phyloP scores from a whole-genome alignment of 257 asterid genomes.

The Schizonepeta tenuifolia region DNA sequence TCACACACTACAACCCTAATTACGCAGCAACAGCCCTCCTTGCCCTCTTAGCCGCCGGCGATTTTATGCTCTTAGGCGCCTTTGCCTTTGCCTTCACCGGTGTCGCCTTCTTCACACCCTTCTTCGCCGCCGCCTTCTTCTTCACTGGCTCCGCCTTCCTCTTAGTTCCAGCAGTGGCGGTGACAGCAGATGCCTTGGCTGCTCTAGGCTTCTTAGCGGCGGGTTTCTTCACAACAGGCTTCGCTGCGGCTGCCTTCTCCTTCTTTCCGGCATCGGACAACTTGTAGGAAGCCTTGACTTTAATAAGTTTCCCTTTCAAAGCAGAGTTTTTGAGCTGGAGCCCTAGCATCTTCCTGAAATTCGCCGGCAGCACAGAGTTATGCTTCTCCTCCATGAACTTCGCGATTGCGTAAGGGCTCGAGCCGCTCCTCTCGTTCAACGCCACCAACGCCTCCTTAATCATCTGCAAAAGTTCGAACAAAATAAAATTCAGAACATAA shows the following conservation, averaged over 20 bases:
- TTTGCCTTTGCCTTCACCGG: conserved; percentile 49
- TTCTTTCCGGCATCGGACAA: conserved; percentile 50
- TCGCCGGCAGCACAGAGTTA: conserved; percentile 58
- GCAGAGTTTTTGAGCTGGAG: conserved; percentile 72
- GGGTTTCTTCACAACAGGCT: conserved; percentile 27
- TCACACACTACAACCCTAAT: neutral
- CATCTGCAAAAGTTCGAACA: conserved; percentile 48
- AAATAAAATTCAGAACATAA: neutral
- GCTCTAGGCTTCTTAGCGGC: conserved; percentile 16
- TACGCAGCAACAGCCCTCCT: conserved; percentile 44
- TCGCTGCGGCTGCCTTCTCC: conserved; percentile 13
- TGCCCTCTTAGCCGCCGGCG: conserved; percentile 65
- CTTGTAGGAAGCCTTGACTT: conserved; percentile 77
- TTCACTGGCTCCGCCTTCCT: conserved; percentile 37
- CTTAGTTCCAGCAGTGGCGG: conserved; percentile 38
- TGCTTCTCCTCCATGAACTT: conserved; percentile 76
- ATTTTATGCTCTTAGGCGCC: conserved; percentile 63
- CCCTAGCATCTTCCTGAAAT: conserved; percentile 65
- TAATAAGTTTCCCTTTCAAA: conserved; percentile 59
- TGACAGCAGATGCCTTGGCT: neutral
- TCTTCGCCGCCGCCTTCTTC: conserved; percentile 39
- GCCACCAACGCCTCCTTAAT: conserved; percentile 68
- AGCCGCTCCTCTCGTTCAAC: conserved; percentile 64
- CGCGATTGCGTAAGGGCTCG: conserved; percentile 75
- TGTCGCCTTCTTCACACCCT: conserved; percentile 45